These are phyloP conservation scores for Vitis riparia DNA, from an alignment of 164 flowering plant species.

Conservation along the genomic window DNA sequence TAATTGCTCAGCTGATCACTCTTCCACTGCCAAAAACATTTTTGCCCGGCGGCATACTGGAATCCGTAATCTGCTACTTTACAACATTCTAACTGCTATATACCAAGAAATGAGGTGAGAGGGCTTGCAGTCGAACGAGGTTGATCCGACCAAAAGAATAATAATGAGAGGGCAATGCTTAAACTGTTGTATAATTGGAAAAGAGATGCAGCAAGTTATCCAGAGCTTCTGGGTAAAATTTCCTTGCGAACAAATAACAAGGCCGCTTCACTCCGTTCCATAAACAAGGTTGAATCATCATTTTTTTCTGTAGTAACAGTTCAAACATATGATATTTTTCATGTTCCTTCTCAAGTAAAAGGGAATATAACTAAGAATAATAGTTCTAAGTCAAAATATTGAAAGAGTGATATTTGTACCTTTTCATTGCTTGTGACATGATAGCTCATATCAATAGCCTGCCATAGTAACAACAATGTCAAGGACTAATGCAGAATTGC, in stretches of 20 bases:
- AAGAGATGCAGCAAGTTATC: conserved; percentile 24
- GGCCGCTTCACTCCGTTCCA: conserved; percentile 37
- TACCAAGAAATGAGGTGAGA: neutral
- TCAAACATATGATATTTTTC: neutral
- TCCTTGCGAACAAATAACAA: conserved; percentile 33
- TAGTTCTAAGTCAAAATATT: too few species aligned
- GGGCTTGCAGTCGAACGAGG: neutral
- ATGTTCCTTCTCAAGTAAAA: neutral
- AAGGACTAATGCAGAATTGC: neutral
- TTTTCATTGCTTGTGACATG: conserved; percentile 32
- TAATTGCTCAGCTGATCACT: neutral
- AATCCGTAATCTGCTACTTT: neutral
- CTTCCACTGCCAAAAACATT: neutral
- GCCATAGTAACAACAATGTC: conserved; percentile 5
- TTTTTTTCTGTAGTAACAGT: conserved; percentile 15
- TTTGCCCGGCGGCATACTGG: neutral
- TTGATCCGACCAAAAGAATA: neutral
- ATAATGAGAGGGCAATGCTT: neutral
- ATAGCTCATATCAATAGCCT: conserved; percentile 24
- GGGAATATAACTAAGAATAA: too few species aligned
- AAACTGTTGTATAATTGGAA: conserved; percentile 21
- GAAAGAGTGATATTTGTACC: conserved; percentile 18
- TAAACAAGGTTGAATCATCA: conserved; percentile 17
- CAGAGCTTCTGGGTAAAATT: conserved; percentile 33
- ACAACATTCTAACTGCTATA: neutral